Evolutionary conservation across 164 flowering plant genomes (phyloP), one percentile per base, ranked within the genome.

Genomic region (Piper betle): DNA sequence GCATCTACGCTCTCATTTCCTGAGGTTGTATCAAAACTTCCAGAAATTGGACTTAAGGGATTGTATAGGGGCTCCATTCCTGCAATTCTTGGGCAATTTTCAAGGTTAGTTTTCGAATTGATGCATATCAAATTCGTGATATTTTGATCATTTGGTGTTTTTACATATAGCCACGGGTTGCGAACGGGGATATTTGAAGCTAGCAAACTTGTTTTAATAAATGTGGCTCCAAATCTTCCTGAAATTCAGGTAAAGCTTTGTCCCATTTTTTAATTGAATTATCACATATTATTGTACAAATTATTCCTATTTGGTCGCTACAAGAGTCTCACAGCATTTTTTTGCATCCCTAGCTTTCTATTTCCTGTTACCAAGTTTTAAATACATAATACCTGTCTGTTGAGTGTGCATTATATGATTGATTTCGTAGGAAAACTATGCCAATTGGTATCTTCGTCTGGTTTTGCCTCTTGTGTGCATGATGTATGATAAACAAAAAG

Each of bases 121-220:
- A 39, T 58, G 58, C 33, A 25, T 13, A 55, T 19, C 19, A 18
- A 33, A 8, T 11, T 56, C 42, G 7, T 37, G 39, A 15, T 55
- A 15, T 19, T 20, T 62, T 16, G 50, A 4, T 52, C 50, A 2
- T 68, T 58, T 46, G 53, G 66, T 74, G 13, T 38, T 61, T 56
- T 64, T 71, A 53, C 67, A 60, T n/a, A 67, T 20, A 94, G 99
- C 73, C 99, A 94, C 81, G 99, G 97, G 39, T 69, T 94, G 80
- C 79, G 99, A 58, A 94, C 99, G 76, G 99, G 99, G 76, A 86
- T 94, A 58, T 88, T 82, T 73, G 99, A 94, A 79, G 97, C 88
- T 60, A 85, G 80, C 79, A 94, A 83, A 67, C 82, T 88, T 71
- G 73, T 90, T 39, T 64, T 94, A 57, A 69, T 88, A 59, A 88